A percentile compares a stretch with the other conserved stretches of the same genome.
Evolutionary conservation across 495 filamentous ascomycete species (phyloP).

Genomic region (Neurospora sp.): DNA sequence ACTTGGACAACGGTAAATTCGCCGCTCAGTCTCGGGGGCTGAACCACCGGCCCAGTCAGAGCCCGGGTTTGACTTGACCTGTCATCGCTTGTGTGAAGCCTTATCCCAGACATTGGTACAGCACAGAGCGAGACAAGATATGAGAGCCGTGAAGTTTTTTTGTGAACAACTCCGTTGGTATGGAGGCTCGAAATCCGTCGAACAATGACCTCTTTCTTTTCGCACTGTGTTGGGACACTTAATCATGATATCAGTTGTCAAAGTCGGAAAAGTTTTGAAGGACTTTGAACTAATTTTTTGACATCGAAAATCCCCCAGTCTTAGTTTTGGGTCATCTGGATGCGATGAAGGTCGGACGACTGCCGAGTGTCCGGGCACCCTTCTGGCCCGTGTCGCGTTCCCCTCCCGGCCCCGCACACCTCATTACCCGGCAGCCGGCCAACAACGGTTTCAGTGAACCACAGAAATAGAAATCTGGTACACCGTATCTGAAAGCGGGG

Average conservation of each 20-base stretch:
- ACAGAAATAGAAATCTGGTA: neutral
- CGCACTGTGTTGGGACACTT: neutral
- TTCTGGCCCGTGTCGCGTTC: neutral
- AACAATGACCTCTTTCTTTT: neutral
- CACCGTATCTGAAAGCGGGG: neutral
- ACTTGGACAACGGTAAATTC: neutral
- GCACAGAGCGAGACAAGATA: neutral
- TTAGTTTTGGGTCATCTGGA: neutral
- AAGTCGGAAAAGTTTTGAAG: no score
- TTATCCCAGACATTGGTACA: neutral
- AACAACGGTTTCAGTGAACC: neutral
- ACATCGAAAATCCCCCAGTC: no score
- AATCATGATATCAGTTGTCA: neutral
- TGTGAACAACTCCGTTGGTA: neutral
- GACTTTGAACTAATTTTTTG: no score
- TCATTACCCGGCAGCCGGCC: neutral
- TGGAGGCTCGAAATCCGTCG: neutral
- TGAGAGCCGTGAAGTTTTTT: neutral
- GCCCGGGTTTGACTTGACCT: neutral
- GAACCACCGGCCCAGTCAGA: neutral
- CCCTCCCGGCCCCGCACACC: neutral
- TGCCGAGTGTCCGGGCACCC: neutral
- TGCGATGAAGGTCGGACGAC: neutral
- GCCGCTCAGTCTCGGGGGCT: neutral
- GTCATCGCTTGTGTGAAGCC: neutral